Base-by-base conservation (phyloP, 2,329 filamentous ascomycete genomes). In the Byssothecium circinans region DNA sequence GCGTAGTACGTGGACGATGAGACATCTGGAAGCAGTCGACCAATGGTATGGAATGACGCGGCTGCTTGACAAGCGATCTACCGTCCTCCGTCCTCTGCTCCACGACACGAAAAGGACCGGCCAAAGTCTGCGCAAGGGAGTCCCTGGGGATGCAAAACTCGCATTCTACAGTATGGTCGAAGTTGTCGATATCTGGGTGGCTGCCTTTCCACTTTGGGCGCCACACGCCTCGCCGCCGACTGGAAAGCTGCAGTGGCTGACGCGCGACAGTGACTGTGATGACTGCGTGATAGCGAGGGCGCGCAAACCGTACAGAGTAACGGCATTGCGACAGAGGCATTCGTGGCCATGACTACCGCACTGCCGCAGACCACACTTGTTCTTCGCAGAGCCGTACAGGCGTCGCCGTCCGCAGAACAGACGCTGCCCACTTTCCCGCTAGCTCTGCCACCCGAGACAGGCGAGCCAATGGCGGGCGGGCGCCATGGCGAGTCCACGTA, bases 91-190 rank as follows among this genome's bases (percentile, higher is more conserved):
- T 25, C 23, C 23, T 25, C 6, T 15, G 29, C 29, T 32, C 29
- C 29, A 32, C 29, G 29, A 32, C 29, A 12, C 29, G 14, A 32
- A n/a, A 32, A 32, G 29, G 29, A 12, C 29, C 29, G 20, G 19
- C 37, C 8, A 17, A 10, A 15, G n/a, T 12, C 4, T 22, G 36
- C 7, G 19, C 36, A 15, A 15, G 36, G 36, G 19, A 37, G 32
- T 3, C 20, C 30, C 19, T 41, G 2, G 23, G 33, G 15, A n/a
- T 22, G 25, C 41, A 32, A 37, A 49, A 39, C 45, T 40, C 40
- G 34, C 29, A 40, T 49, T 49, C 45, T 49, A 49, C 33, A 18
- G 35, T 40, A 49, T 38, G 25, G 35, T 40, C 18, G 35, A 12
- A 30, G 41, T 12, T 25, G 17, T 19, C 34, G 19, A 36, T 36